These are phyloP conservation scores for Coccinonectria pachysandricola DNA, from an alignment of 2,329 filamentous ascomycete species.

Conservation along the genomic window DNA sequence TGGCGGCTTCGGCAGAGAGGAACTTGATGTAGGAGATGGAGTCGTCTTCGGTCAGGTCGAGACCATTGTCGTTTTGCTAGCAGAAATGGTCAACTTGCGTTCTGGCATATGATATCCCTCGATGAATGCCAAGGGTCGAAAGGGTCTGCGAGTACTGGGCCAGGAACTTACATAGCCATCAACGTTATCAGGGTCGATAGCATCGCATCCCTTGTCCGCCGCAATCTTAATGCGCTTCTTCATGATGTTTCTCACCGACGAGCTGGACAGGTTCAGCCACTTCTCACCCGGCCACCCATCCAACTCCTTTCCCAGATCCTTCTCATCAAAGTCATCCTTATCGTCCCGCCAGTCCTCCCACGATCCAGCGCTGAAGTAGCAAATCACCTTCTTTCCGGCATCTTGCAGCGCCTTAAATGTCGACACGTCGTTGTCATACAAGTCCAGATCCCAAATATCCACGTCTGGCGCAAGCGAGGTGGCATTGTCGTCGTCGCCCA, in stretches of 20 bases:
- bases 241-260: slow-evolving; percentile 56
- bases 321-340: slow-evolving; percentile 38
- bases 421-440: slow-evolving; percentile 42
- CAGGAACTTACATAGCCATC: slow-evolving; percentile 46
- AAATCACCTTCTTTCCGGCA: slow-evolving; percentile 52
- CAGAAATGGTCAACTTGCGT: not conserved
- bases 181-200: slow-evolving; percentile 62
- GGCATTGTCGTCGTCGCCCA: slow-evolving; percentile 28
- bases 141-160: too few species aligned
- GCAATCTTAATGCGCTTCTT: slow-evolving; percentile 47
- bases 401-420: slow-evolving; percentile 46
- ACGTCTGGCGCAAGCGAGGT: slow-evolving; percentile 32
- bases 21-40: slow-evolving; percentile 50
- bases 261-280: slow-evolving; percentile 52
- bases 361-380: slow-evolving; percentile 65
- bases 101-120: too few species aligned
- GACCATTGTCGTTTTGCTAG: slow-evolving; percentile 49
- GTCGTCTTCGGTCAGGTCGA: slow-evolving; percentile 45
- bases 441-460: slow-evolving; percentile 36
- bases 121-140: too few species aligned
- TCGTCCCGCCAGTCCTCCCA: slow-evolving; percentile 56
- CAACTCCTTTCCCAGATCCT: slow-evolving; percentile 48
- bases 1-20: slow-evolving; percentile 43
- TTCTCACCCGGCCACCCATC: slow-evolving; percentile 57
- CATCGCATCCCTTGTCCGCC: slow-evolving; percentile 52